Base-by-base conservation (phyloP, 2,329 filamentous ascomycete genomes). In the Colletotrichum tamarilloi region DNA sequence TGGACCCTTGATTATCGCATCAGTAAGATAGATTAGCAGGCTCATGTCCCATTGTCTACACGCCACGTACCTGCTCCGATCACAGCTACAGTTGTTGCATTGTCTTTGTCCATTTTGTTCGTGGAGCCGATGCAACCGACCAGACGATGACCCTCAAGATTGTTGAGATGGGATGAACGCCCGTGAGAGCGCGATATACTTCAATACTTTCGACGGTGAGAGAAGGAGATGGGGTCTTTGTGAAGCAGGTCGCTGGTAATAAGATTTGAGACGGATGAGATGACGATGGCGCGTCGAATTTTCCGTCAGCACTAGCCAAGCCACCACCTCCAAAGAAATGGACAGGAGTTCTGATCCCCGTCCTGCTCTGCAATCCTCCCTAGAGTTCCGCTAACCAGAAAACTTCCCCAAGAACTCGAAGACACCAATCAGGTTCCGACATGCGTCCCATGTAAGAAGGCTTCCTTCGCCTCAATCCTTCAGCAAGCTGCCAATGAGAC, bases 31-130 rank as follows among this genome's bases (percentile, higher is more conserved):
- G 42, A n/a, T 22, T 5, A 11, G 3, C 7, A 16, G 19, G 8
- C 8, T 12, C 4, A 38, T 30, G 22, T 38, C 7, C 11, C 14
- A 35, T 8, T 2, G 24, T 14, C 9, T 35, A 35, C 55, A 11
- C n/a, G 1, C 69, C 52, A 42, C 71, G 49, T 32, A 77, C 78
- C 78, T 24, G 74, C 76, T 1, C 77, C 78, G 28, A 79, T 76
- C 14, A 79, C 76, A 4, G 77, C 78, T 6, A 80, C 62, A 2
- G 62, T 56, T 11, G 30, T 9, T 1, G 30, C 49, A 24, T 56
- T 46, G 11, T 22, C 6, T 7, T 22, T 57, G 5, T 42, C 62
- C 62, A 57, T 65, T 7, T 28, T 9, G 30, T 2, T 53, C n/a
- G n/a, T 16, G n/a, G 4, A 12, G 2, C 4, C 11, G n/a, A 22